Evolutionary conservation across 495 filamentous ascomycete genomes (phyloP).

Genomic region (Annulohypoxylon moriforme): DNA sequence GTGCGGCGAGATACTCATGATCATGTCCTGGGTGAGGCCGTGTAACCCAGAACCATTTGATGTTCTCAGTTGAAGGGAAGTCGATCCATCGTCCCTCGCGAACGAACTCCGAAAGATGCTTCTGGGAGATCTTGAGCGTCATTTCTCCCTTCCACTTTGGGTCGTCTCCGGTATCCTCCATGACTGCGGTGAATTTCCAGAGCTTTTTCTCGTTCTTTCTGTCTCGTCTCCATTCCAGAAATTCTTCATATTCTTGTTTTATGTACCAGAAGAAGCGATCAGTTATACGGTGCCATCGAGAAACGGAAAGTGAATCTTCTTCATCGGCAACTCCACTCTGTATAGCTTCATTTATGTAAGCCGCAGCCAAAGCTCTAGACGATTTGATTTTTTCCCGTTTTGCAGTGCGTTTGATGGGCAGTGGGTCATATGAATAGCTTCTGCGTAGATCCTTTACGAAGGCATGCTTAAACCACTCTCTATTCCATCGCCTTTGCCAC

Average conservation of each 20-base stretch:
- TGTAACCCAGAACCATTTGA: background rate
- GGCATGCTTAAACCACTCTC: background rate
- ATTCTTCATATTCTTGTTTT: background rate
- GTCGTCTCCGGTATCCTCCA: background rate
- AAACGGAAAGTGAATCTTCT: background rate
- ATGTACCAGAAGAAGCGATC: background rate
- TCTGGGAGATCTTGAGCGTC: background rate
- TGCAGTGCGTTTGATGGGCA: background rate
- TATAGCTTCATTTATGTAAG: background rate
- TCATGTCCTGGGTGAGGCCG: background rate
- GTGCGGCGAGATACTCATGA: background rate
- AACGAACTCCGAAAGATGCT: background rate
- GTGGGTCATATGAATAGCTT: background rate
- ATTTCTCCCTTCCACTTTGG: background rate
- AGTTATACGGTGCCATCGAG: background rate
- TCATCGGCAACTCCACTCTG: background rate
- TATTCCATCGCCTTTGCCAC: background rate
- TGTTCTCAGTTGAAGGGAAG: background rate
- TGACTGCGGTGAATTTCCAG: background rate
- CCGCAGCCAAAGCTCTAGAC: background rate
- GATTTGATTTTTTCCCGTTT: background rate
- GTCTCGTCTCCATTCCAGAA: background rate
- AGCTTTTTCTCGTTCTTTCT: background rate
- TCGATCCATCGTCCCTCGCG: background rate
- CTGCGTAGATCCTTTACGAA: background rate